These are phyloP conservation scores for Microdochium bolleyi DNA, from an alignment of 2,329 filamentous ascomycete species.

Conservation along the genomic window DNA sequence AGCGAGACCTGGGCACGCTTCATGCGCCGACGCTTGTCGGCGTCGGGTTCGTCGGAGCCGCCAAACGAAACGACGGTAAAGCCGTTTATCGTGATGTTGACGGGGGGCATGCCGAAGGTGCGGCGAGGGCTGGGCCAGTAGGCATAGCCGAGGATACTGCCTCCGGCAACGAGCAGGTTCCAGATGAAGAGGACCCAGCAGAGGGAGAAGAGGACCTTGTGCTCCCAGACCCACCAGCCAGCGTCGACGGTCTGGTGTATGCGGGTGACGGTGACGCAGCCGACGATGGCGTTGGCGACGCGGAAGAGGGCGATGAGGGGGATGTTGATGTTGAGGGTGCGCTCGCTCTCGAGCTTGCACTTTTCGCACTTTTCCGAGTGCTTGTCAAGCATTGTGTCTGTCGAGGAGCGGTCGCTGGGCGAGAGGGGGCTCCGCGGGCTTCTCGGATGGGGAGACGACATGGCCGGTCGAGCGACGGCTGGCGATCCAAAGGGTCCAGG, in stretches of 20 bases:
- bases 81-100: conserved; percentile 12
- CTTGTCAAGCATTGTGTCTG: neutral
- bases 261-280: conserved; percentile 13
- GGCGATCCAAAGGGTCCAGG: too few species aligned
- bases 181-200: conserved; percentile 14
- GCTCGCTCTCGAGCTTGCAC: conserved; percentile 3
- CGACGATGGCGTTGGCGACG: conserved; percentile 12
- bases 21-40: conserved; percentile 11
- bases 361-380: conserved; percentile 2
- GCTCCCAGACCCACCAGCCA: conserved; percentile 16
- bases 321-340: conserved; percentile 9
- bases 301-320: conserved; percentile 16
- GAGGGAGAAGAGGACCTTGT: conserved; percentile 16
- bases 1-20: conserved; percentile 13
- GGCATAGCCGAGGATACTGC: conserved; percentile 13
- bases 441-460: neutral
- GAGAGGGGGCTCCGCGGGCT: neutral
- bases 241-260: conserved; percentile 14
- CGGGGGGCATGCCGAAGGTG: conserved; percentile 14
- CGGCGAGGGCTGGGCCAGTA: conserved; percentile 16
- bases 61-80: conserved; percentile 14
- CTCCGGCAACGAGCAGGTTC: conserved; percentile 12
- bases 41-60: conserved; percentile 15
- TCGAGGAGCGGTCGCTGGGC: neutral
- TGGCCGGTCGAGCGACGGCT: too few species aligned